Evolutionary conservation across 345 rosid genomes (phyloP).

Genomic region (Boechera retrofracta): DNA sequence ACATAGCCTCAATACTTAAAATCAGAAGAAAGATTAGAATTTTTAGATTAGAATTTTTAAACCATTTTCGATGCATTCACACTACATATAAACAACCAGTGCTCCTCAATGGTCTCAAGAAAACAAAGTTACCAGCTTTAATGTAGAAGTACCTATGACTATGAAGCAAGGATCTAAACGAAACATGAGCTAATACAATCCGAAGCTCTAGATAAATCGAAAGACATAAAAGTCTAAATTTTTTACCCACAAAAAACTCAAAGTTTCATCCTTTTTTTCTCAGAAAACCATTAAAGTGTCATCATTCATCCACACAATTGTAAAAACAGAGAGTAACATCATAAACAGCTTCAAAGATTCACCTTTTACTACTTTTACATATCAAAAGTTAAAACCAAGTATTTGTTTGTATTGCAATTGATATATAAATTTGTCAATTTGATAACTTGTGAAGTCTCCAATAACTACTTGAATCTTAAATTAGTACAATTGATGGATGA

Average conservation of each 20-base stretch:
- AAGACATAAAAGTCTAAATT: not conserved
- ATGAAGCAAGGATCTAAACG: constrained; percentile 9
- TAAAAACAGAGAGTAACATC: constrained; percentile 2
- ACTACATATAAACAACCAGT: constrained; percentile 32
- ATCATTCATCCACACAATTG: not conserved
- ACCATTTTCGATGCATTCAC: not conserved
- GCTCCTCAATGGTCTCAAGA: not conserved
- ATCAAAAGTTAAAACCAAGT: not conserved
- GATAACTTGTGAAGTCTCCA: not conserved
- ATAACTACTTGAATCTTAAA: not conserved
- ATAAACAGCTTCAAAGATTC: not conserved
- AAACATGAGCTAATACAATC: constrained; percentile 10
- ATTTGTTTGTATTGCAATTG: not conserved
- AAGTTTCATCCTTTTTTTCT: constrained; percentile 44
- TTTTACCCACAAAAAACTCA: not conserved
- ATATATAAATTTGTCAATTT: not conserved
- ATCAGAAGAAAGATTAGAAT: constrained; percentile 9
- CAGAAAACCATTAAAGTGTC: not conserved
- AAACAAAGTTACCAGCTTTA: not conserved
- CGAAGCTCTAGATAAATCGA: not conserved
- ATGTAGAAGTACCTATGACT: not conserved
- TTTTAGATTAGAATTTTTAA: not conserved
- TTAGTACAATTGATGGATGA: not conserved
- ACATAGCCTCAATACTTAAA: constrained; percentile 5
- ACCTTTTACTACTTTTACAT: not conserved